A percentile compares a stretch with the other conserved stretches of the same genome.
Evolutionary conservation across 768 basidiomycete genomes (phyloP).

Genomic region (Lentinula sp.): DNA sequence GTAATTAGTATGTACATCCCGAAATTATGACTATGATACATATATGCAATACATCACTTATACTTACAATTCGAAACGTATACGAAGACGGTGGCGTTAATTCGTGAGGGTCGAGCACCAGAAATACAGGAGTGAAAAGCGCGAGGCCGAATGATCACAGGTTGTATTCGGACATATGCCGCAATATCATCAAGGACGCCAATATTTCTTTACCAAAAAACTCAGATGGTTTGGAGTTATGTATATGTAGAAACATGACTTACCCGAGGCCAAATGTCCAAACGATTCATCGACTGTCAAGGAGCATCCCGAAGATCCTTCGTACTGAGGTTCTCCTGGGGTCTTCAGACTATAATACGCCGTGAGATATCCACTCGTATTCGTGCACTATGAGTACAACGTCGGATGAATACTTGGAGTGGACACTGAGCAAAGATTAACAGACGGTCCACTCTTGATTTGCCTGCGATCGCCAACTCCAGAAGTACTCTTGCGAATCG

Average conservation of each 20-base stretch:
- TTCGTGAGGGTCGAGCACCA: no score
- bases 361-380: conserved; percentile 42
- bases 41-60: background rate
- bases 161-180: conserved; percentile 47
- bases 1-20: background rate
- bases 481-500: conserved; percentile 56
- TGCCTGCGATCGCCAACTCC: conserved; percentile 41
- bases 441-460: conserved; percentile 65
- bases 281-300: conserved; percentile 60
- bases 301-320: conserved; percentile 52
- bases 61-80: background rate
- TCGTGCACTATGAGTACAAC: conserved; percentile 42
- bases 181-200: conserved; percentile 58
- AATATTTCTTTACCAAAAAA: conserved; percentile 40
- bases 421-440: conserved; percentile 7
- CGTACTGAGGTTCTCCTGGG: conserved; percentile 48
- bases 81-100: background rate
- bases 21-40: background rate
- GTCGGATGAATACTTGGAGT: background rate
- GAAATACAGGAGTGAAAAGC: background rate
- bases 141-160: conserved; percentile 11
- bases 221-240: no score
- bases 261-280: conserved; percentile 50
- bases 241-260: conserved; percentile 10
- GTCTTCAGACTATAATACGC: conserved; percentile 57